Evolutionary conservation across 257 asterid genomes (phyloP).

Genomic region (Jaltomata sinuosa): DNA sequence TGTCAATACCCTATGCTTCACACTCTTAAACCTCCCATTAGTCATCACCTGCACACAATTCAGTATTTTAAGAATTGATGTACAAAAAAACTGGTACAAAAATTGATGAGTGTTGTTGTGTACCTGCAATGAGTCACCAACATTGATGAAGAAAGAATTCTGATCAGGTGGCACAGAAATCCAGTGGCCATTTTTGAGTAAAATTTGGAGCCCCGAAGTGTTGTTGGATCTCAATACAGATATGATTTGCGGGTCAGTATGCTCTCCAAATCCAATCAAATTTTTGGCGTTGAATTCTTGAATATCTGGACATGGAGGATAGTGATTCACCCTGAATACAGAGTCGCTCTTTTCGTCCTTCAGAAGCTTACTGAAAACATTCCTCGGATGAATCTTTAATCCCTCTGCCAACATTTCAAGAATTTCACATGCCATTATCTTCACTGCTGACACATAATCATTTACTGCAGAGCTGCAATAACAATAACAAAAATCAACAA

Average conservation of each 20-base stretch:
- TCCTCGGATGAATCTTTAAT: slow-evolving; percentile 6
- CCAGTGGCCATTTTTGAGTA: slow-evolving; percentile 17
- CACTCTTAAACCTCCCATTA: slow-evolving; percentile 10
- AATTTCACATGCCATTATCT: slow-evolving; percentile 16
- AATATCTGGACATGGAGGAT: slow-evolving; percentile 20
- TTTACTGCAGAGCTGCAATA: not conserved
- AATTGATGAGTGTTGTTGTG: not conserved
- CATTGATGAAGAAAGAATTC: slow-evolving; percentile 14
- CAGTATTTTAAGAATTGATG: no score
- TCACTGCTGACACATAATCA: slow-evolving; percentile 12
- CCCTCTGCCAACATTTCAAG: slow-evolving; percentile 23
- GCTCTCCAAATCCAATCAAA: slow-evolving; percentile 24
- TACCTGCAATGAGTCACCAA: slow-evolving; percentile 28
- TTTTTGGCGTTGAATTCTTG: slow-evolving; percentile 3
- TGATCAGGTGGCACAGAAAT: slow-evolving; percentile 22
- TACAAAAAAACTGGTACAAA: no score
- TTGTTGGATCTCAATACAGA: slow-evolving; percentile 22
- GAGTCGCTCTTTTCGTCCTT: slow-evolving; percentile 19
- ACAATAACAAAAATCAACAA: not conserved
- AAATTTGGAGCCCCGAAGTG: slow-evolving; percentile 19
- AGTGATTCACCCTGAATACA: slow-evolving; percentile 18
- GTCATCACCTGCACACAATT: slow-evolving; percentile 5
- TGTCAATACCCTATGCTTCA: slow-evolving; percentile 3
- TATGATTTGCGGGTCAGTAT: slow-evolving; percentile 27
- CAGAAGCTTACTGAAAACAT: slow-evolving; percentile 16